Percentiles rank a stretch among this genome's conserved stretches.
Evolutionary conservation across 2,329 filamentous ascomycete species (phyloP).

Genomic region (Monilinia polystroma): DNA sequence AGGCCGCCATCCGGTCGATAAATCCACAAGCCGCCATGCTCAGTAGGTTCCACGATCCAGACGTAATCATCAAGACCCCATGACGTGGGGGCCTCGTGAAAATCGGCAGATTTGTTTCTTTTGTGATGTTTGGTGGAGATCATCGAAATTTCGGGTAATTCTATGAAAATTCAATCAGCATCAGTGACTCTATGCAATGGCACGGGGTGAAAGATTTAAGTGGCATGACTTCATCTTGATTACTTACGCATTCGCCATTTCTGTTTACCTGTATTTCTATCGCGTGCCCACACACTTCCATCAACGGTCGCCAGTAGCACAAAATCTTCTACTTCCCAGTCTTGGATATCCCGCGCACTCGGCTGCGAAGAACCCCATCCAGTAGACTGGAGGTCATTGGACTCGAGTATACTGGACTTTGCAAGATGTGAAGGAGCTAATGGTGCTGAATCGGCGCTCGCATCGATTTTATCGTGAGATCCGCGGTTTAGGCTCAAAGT

Average conservation of each 20-base stretch:
- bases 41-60: conserved; percentile 92
- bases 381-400: conserved; percentile 56
- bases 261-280: conserved; percentile 79
- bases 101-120: conserved; percentile 60
- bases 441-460: conserved; percentile 89
- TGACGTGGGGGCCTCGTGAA: conserved; percentile 53
- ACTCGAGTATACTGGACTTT: conserved; percentile 85
- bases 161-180: conserved; percentile 73
- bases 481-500: conserved; percentile 36
- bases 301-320: conserved; percentile 99
- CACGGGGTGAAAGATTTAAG: background rate
- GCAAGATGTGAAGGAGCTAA: conserved; percentile 94
- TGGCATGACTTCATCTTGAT: background rate
- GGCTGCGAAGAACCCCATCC: conserved; percentile 75
- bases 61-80: conserved; percentile 75
- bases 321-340: conserved; percentile 99
- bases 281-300: conserved; percentile 88
- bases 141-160: conserved; percentile 53
- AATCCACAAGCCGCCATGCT: conserved; percentile 82
- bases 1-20: conserved; percentile 70
- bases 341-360: conserved; percentile 92
- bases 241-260: conserved; percentile 57
- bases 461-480: conserved; percentile 57
- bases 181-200: conserved; percentile 36
- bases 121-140: conserved; percentile 84